Evolutionary conservation across 495 filamentous ascomycete genomes (phyloP).

Genomic region (Daldinia concentrica): DNA sequence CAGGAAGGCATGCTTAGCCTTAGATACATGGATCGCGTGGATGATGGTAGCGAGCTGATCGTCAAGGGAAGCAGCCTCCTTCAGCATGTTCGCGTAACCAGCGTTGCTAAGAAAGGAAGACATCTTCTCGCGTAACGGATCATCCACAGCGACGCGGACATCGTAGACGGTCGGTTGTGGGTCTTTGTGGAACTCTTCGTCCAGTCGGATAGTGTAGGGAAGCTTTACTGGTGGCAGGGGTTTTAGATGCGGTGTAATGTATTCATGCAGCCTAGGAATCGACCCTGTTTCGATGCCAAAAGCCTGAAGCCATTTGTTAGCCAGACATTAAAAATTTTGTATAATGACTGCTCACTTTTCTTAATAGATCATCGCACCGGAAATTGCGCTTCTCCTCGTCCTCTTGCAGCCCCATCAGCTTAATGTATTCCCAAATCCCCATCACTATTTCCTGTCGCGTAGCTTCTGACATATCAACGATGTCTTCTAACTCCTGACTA

Average conservation of each 20-base stretch:
- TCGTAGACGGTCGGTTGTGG: conserved; percentile 83
- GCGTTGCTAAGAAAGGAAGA: conserved; percentile 65
- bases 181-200: conserved; percentile 78
- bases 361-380: conserved; percentile 83
- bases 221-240: conserved; percentile 85
- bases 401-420: conserved; percentile 84
- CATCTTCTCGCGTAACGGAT: conserved; percentile 78
- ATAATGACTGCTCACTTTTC: conserved; percentile 65
- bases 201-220: conserved; percentile 92
- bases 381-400: conserved; percentile 93
- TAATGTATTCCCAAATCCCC: conserved; percentile 95
- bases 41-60: conserved; percentile 83
- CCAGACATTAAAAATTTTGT: neutral
- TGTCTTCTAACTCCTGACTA: conserved; percentile 78
- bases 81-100: conserved; percentile 68
- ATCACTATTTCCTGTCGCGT: conserved; percentile 85
- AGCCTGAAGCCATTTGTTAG: conserved; percentile 63
- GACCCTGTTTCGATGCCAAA: conserved; percentile 80
- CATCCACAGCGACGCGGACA: conserved; percentile 83
- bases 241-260: conserved; percentile 76
- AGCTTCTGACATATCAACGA: conserved; percentile 87
- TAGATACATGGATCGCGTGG: conserved; percentile 78
- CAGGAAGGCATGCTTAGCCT: conserved; percentile 88
- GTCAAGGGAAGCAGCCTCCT: conserved; percentile 75
- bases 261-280: conserved; percentile 88